Evolutionary conservation across 2,329 filamentous ascomycete genomes (phyloP), one percentile per base, ranked within the genome.

Genomic region (Nigrospora sphaerica): DNA sequence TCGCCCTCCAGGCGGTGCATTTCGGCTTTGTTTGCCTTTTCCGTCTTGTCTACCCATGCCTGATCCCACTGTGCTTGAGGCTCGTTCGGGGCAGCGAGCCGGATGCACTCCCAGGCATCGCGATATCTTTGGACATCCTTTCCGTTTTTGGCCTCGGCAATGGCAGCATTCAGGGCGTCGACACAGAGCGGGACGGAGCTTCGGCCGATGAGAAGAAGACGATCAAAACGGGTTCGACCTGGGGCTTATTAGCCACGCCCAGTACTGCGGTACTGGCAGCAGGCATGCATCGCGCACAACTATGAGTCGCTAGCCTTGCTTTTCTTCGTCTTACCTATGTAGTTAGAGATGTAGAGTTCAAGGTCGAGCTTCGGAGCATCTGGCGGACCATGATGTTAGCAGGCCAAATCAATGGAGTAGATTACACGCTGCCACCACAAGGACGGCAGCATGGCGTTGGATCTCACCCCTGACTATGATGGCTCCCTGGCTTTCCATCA

Each of bases 311-410:
- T 6, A 2, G 23, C 23, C 4, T 28, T 28, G 23, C 23, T 28
- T 28, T 10, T 4, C 23, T 6, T 28, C 23, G 23, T 54, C 70
- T 39, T 68, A 91, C 91, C 89, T 62, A 74, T 77, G 67, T 97
- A 98, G 62, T 96, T 95, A 54, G 85, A 77, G 42, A 95, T 86
- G 66, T 96, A 97, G 34, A 86, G 80, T 50, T 96, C 89, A 37
- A 98, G 78, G 58, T 97, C 93, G 56, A 97, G 85, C 62, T 92
- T 95, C 11, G 92, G 91, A 7, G 79, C 68, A 41, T 89, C 88
- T 92, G 44, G 14, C 49, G 37, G 36, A 33, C 33, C 33, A 32
- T n/a, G 13, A 40, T 19, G 19, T 42, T 12, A 31, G 28, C 38
- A 39, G 10, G 34, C 5, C 34, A 39, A 2, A 12, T n/a, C 38